Evolutionary conservation across 2,329 filamentous ascomycete species (phyloP).

Genomic region (Ustulina deusta): DNA sequence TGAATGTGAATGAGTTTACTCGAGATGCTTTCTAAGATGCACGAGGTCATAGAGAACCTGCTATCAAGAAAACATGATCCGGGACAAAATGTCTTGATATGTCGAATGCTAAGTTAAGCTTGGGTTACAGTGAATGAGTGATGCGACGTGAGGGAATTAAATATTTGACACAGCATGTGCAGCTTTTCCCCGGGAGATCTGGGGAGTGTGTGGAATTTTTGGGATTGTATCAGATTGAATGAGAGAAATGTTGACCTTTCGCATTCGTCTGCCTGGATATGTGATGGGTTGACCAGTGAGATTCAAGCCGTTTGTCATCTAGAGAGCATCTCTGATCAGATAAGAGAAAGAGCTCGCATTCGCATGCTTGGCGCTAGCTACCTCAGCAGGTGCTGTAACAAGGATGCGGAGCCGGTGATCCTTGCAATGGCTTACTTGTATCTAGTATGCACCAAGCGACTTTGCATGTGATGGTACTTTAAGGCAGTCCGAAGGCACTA

Average conservation of each 20-base stretch:
- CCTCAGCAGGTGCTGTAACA: not conserved
- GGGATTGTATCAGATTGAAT: not conserved
- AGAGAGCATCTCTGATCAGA: conserved; percentile 37
- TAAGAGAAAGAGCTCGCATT: conserved; percentile 38
- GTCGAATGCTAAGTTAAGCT: not conserved
- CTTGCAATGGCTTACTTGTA: not conserved
- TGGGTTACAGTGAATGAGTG: not conserved
- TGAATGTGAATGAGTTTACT: conserved; percentile 8
- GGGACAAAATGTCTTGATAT: not conserved
- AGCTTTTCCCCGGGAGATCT: not conserved
- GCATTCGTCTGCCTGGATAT: conserved; percentile 10
- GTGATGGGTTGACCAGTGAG: conserved; percentile 28
- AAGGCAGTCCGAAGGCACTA: conserved; percentile 1
- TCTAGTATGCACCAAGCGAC: not conserved
- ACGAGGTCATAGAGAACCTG: conserved; percentile 6
- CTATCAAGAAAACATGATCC: not conserved
- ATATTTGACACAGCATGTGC: not conserved
- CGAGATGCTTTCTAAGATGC: not conserved
- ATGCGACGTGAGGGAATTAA: not conserved
- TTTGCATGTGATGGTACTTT: conserved; percentile 28
- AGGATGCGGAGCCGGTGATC: conserved; percentile 23
- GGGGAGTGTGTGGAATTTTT: not conserved
- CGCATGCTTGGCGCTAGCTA: conserved; percentile 24
- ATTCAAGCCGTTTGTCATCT: conserved; percentile 35
- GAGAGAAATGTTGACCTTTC: not conserved